These are phyloP conservation scores for Eimeria zaria DNA, from an alignment of 169 alveolate genomes.

Conservation along the genomic window DNA sequence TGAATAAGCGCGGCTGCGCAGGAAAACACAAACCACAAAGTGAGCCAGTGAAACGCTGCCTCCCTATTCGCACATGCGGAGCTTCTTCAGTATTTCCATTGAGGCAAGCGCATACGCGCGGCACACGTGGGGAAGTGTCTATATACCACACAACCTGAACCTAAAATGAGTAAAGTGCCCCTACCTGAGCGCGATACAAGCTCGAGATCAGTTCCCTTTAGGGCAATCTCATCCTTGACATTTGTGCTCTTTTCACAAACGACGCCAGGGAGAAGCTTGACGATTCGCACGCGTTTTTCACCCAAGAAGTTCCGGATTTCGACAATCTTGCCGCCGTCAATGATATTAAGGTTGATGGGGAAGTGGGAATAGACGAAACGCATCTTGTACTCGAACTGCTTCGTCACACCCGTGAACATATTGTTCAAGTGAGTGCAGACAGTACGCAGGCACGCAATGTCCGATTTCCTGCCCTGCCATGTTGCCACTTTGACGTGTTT, in stretches of 20 bases:
- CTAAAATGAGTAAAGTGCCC: background rate
- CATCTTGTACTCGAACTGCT: conserved; percentile 99
- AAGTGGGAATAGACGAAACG: conserved; percentile 99
- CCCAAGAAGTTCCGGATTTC: conserved; percentile 99
- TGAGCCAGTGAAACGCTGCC: conserved; percentile 96
- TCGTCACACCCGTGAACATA: conserved; percentile 99
- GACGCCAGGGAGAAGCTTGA: conserved; percentile 88
- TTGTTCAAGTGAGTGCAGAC: conserved; percentile 98
- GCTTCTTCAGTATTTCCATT: conserved; percentile 97
- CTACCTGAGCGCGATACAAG: conserved; percentile 97
- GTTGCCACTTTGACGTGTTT: conserved; percentile 95
- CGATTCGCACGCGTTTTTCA: conserved; percentile 97
- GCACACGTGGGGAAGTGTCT: background rate
- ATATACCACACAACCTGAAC: background rate
- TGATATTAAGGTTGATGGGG: conserved; percentile 99
- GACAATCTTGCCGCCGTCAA: conserved; percentile 97
- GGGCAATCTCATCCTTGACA: conserved; percentile 98
- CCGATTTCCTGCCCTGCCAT: conserved; percentile 98
- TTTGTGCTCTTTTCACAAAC: conserved; percentile 94
- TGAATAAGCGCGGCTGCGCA: conserved; percentile 94
- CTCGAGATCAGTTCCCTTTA: conserved; percentile 99
- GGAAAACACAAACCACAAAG: conserved; percentile 19
- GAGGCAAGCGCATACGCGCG: conserved; percentile 90
- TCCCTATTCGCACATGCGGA: conserved; percentile 96
- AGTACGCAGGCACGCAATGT: conserved; percentile 97